Evolutionary conservation across 805 yeast species (phyloP).

Genomic region (Grigorovia transvaalensis): DNA sequence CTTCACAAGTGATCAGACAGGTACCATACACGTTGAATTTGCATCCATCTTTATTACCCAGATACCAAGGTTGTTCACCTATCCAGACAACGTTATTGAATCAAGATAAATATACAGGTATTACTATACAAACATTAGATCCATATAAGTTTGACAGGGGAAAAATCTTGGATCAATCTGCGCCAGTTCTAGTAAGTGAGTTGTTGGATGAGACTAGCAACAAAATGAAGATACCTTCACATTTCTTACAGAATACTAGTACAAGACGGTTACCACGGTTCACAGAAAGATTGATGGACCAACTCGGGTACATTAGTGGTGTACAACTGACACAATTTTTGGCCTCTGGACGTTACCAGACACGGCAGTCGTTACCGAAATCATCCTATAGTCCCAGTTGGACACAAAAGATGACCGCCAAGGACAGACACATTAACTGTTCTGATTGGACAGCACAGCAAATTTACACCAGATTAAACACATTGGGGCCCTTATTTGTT

Average conservation of each 20-base stretch:
- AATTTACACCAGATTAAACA: not conserved
- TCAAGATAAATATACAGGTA: conserved; percentile 59
- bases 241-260: not conserved
- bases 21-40: conserved; percentile 65
- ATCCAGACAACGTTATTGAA: conserved; percentile 68
- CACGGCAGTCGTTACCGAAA: not conserved
- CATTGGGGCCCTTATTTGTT: not conserved
- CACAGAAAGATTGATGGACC: conserved; percentile 31
- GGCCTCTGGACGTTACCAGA: not conserved
- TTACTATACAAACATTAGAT: conserved; percentile 80
- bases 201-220: conserved; percentile 4
- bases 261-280: conserved; percentile 1
- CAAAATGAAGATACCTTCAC: conserved; percentile 12
- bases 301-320: conserved; percentile 51
- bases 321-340: not conserved
- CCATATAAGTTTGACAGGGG: conserved; percentile 83
- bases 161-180: conserved; percentile 49
- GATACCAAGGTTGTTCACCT: conserved; percentile 82
- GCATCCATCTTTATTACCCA: conserved; percentile 85
- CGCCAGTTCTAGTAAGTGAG: conserved; percentile 11
- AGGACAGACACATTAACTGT: conserved; percentile 17
- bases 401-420: conserved; percentile 46
- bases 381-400: conserved; percentile 23
- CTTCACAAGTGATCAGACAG: conserved; percentile 40
- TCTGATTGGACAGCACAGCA: not conserved